Evolutionary conservation across 345 rosid species (phyloP), one percentile per base, ranked within the genome.

Genomic region (Dimocarpus longan): DNA sequence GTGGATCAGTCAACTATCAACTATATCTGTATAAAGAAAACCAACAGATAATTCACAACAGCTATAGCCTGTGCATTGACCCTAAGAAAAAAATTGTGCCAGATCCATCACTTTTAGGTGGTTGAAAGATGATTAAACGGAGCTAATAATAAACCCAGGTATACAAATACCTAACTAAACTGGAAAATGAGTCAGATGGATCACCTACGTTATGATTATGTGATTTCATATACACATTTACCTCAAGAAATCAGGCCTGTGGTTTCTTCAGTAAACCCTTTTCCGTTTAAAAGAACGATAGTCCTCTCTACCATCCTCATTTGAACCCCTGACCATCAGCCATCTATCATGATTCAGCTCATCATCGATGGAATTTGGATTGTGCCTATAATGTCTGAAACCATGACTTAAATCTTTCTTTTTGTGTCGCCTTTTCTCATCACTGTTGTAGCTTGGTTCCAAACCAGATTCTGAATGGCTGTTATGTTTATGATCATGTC

Each of bases 1-100:
- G 80, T 80, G 24, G 42, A 77, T 66, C 81, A 70, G 16, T 82
- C 83, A 68, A 78, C 65, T 60, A 60, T 60, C 28, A 60, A 19
- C 82, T 71, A 82, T 46, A 86, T 84, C 84, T 84, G 87, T 87
- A 75, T 80, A 83, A 78, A 80, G 76, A 81, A 86, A 82, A 80
- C 73, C 83, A 81, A 77, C 79, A 84, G 77, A 76, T 71, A 76
- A 81, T 65, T 76, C 79, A 80, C 64, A 76, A 77, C 80, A 84
- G 80, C 68, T 70, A 46, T 52, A 81, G 71, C 6, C 44, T 73
- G 70, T 42, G 54, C 28, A 42, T 39, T 37, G 8, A 19, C 32
- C 80, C 78, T 60, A 60, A 60, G 28, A n/a, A 16, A 73, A 74
- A 26, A 57, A 81, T 64, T 9, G 68, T 78, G 37, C 78, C 62